Base-by-base conservation (phyloP, 805 yeast species). In the Pichia thaimueangensis region DNA sequence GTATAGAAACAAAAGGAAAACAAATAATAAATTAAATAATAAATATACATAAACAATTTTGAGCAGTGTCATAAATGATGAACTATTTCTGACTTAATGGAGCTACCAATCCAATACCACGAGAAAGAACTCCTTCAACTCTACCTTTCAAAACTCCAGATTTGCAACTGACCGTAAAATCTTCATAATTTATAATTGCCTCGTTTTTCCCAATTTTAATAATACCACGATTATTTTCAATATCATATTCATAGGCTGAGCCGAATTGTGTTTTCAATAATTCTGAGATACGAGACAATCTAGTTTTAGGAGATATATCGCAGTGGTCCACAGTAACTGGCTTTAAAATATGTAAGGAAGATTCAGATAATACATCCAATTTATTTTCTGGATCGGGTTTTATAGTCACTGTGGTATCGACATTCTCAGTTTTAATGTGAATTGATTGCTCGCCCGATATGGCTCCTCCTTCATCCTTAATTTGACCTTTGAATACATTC, bases 231-330 rank as follows among this genome's bases (percentile, higher is more conserved):
- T 52, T 54, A 11, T 66, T 54, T 41, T 66, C 64, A 43, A 68
- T 62, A 20, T 65, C 58, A 7, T 65, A 65, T 0, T 64, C 55
- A 45, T 85, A 76, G 1, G 88, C 63, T 20, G 83, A 86, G 13
- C 97, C 98, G 65, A 93, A 93, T 55, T 93, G 99, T 1, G 93
- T 88, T 37, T 70, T 67, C 38, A 93, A 66, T 34, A 93, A 67
- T 11, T 77, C 68, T 2, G 76, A 59, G 10, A 93, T 74, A 44
- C 86, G 72, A 17, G 67, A 65, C 5, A 76, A 59, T 48, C 81
- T 67, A 1, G 65, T 65, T 15, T 52, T 47, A 10, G 35, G 21
- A 9, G 11, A 21, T 5, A 24, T 19, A 15, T 47, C 47, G 21
- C 32, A 30, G 22, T 39, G 38, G 16, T 40, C 54, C 32, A 39